Conservation (phyloP, 1,139 yeast species). For the Eremothecium gossypii region DNA sequence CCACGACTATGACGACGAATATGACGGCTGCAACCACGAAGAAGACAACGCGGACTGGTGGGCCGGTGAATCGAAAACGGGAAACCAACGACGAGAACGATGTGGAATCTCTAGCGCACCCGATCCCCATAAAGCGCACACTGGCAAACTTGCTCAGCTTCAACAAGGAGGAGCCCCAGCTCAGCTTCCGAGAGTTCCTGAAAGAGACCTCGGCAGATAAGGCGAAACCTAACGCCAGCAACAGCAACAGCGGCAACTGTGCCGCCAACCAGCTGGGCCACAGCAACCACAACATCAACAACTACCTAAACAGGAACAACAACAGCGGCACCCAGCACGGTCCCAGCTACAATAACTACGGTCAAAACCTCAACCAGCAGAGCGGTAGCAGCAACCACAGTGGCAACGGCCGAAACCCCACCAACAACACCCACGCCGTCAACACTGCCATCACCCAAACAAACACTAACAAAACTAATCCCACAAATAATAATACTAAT, state of each 20-base stretch:
- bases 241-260: background rate
- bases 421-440: background rate
- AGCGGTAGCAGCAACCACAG: background rate
- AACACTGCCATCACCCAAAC: background rate
- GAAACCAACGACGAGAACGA: conserved; percentile 3
- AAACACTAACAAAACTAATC: background rate
- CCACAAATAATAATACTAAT: conserved; percentile 1
- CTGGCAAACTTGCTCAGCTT: conserved; percentile 3
- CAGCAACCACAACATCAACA: conserved; percentile 1
- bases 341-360: background rate
- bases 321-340: background rate
- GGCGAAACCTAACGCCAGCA: background rate
- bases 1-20: background rate
- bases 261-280: background rate
- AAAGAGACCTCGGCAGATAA: conserved; percentile 5
- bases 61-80: background rate
- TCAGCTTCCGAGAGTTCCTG: conserved; percentile 6
- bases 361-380: background rate
- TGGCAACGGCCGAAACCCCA: background rate
- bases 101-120: conserved; percentile 2
- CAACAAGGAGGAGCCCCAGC: conserved; percentile 3
- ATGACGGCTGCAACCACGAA: background rate
- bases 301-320: background rate
- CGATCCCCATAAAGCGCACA: conserved; percentile 3
- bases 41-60: background rate